Percentiles rank a stretch among this genome's conserved stretches.
Conservation (phyloP, 805 yeast species). For the Pichia paraexigua region DNA sequence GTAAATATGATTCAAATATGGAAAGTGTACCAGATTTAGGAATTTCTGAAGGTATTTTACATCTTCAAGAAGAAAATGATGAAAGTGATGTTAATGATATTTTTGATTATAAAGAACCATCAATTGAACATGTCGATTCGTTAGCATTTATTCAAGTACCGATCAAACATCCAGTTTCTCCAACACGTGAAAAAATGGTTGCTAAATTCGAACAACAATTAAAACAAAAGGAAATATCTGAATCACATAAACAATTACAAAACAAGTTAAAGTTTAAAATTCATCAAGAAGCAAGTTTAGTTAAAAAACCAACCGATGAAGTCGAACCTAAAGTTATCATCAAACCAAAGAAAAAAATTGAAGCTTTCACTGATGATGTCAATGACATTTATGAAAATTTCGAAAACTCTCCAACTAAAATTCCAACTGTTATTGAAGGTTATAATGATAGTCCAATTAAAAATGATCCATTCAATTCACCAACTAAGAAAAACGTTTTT, state of each 20-base stretch:
- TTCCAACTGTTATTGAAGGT: neutral
- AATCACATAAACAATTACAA: slow-evolving; percentile 10
- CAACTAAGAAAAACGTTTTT: neutral
- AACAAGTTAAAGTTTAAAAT: slow-evolving; percentile 5
- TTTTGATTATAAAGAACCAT: neutral
- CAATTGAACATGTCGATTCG: neutral
- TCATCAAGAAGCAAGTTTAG: slow-evolving; percentile 9
- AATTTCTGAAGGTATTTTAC: slow-evolving; percentile 19
- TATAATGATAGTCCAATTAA: neutral
- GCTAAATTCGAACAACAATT: slow-evolving; percentile 11
- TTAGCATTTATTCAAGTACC: neutral
- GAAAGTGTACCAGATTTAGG: slow-evolving; percentile 24
- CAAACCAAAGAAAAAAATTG: neutral
- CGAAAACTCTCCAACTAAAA: slow-evolving; percentile 5
- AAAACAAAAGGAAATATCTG: slow-evolving; percentile 6
- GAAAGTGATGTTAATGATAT: neutral
- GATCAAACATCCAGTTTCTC: slow-evolving; percentile 5
- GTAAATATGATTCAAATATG: slow-evolving; percentile 4
- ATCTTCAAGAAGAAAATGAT: neutral
- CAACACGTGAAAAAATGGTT: slow-evolving; percentile 13
- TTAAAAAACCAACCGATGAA: neutral
- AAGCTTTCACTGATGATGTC: neutral
- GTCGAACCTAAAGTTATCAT: neutral
- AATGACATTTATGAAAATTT: slow-evolving; percentile 8
- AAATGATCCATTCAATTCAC: slow-evolving; percentile 11